Percentiles rank a stretch among this genome's conserved stretches.
Evolutionary conservation across 1,139 yeast species (phyloP).

Genomic region (Zhuliangozyma parablackwelliae): DNA sequence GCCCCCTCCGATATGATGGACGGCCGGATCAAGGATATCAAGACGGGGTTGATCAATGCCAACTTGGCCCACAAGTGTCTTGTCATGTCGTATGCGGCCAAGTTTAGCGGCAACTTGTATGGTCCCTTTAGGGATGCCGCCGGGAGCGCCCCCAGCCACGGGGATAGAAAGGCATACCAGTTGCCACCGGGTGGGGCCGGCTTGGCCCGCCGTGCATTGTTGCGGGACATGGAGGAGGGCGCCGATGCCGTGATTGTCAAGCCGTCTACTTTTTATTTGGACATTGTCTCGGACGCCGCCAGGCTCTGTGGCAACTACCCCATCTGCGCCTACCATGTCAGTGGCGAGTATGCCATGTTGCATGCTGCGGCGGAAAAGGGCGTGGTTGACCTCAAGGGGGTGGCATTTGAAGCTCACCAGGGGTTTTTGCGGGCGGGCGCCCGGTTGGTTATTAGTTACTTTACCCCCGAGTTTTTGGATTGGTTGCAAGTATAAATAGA

Average conservation of each 20-base stretch:
- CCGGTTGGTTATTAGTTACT: slow-evolving; percentile 80
- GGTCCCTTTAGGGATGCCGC: slow-evolving; percentile 99
- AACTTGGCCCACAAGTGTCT: slow-evolving; percentile 82
- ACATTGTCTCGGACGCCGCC: slow-evolving; percentile 83
- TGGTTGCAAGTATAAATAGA: slow-evolving; percentile 60
- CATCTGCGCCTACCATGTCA: slow-evolving; percentile 90
- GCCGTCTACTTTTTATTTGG: slow-evolving; percentile 96
- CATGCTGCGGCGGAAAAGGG: slow-evolving; percentile 99
- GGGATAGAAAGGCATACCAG: slow-evolving; percentile 92
- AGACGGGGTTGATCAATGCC: slow-evolving; percentile 77
- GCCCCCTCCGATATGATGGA: slow-evolving; percentile 99
- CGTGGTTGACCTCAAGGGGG: slow-evolving; percentile 76
- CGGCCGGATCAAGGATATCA: slow-evolving; percentile 87
- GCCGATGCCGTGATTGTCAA: slow-evolving; percentile 93
- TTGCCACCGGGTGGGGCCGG: slow-evolving; percentile 93
- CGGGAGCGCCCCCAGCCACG: slow-evolving; percentile 82
- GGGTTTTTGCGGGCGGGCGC: slow-evolving; percentile 98
- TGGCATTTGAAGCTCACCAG: slow-evolving; percentile 89
- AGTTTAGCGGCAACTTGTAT: slow-evolving; percentile 83
- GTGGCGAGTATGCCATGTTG: slow-evolving; percentile 97
- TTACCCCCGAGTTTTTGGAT: slow-evolving; percentile 92
- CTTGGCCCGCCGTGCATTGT: slow-evolving; percentile 85
- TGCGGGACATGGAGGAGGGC: slow-evolving; percentile 86
- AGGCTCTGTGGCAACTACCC: slow-evolving; percentile 81
- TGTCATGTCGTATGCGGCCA: slow-evolving; percentile 92